phyloP scores from a whole-genome alignment of 2,329 filamentous ascomycete genomes.

The Ceratocystis eucalypticola region DNA sequence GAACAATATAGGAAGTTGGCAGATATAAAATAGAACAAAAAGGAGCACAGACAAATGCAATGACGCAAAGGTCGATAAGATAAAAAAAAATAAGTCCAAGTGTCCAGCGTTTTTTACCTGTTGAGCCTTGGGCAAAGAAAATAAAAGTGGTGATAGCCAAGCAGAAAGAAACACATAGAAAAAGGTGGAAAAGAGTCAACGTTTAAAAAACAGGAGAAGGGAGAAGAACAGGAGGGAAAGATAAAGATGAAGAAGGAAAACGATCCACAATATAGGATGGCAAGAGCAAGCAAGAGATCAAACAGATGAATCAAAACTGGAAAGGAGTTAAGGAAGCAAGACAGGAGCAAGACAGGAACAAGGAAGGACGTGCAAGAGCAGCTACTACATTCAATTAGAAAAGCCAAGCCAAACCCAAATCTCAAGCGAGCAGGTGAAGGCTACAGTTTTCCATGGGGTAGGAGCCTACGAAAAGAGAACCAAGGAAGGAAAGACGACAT shows the following conservation, averaged over 20 bases:
- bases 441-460: not conserved
- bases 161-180: not conserved
- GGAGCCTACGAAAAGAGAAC: not conserved
- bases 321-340: not conserved
- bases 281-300: not conserved
- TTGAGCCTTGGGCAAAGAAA: not conserved
- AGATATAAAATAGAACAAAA: slow-evolving; percentile 10
- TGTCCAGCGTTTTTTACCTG: not conserved
- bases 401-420: not conserved
- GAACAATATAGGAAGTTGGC: not conserved
- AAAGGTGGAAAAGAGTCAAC: too few relatives aligned
- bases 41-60: not conserved
- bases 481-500: not conserved
- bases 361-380: slow-evolving; percentile 1
- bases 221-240: not conserved
- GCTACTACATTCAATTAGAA: not conserved
- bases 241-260: not conserved
- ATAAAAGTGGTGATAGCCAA: not conserved
- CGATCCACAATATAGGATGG: not conserved
- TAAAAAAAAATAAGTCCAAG: not conserved
- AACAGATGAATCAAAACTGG: not conserved
- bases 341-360: not conserved
- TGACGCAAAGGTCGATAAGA: not conserved
- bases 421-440: not conserved
- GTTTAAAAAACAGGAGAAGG: not conserved